Base-by-base conservation (phyloP, 176 grass and related monocot species). In the Cenchrus purpureus region DNA sequence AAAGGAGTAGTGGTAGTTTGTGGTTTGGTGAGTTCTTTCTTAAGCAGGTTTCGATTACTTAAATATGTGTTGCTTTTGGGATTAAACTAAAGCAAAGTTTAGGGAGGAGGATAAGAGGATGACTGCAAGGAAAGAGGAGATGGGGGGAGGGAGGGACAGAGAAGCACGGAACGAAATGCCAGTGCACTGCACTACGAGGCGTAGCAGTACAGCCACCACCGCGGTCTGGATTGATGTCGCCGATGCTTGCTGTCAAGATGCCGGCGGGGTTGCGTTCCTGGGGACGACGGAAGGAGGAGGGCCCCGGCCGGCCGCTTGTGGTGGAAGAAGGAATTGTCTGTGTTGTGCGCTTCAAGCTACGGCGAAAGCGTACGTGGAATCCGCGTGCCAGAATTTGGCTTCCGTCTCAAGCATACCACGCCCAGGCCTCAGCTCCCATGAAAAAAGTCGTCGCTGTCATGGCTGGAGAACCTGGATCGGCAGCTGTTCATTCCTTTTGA, bases 301-400 rank as follows among this genome's bases (percentile, higher is more conserved):
- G 13, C 32, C 29, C 82, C 83, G 65, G 40, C 14, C 32, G 53
- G 40, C 14, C 32, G 53, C 13, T 9, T 55, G 60, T 85, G 58
- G 65, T 59, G 65, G 66, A 58, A 74, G 1, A 34, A 67, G 68
- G 82, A 73, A 83, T 86, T 82, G 79, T 79, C 73, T 79, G 32
- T 83, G 74, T 20, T 84, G 63, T 71, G 89, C 53, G 89, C 68
- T 83, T 90, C 67, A 83, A 90, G 89, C 84, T 83, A 79, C 79
- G 73, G 65, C 84, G 52, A 79, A 16, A 29, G 55, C 40, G 42
- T 58, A 56, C 59, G 66, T 83, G 84, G 80, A 83, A 63, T 83
- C 70, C 74, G 51, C 48, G 79, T 79, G 73, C 61, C 6, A 4
- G n/a, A 61, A 44, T 54, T 85, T 85, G 52, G 70, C 80, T 85